Base-by-base conservation (phyloP, 306 rosid genomes). In the Canavalia gladiata region DNA sequence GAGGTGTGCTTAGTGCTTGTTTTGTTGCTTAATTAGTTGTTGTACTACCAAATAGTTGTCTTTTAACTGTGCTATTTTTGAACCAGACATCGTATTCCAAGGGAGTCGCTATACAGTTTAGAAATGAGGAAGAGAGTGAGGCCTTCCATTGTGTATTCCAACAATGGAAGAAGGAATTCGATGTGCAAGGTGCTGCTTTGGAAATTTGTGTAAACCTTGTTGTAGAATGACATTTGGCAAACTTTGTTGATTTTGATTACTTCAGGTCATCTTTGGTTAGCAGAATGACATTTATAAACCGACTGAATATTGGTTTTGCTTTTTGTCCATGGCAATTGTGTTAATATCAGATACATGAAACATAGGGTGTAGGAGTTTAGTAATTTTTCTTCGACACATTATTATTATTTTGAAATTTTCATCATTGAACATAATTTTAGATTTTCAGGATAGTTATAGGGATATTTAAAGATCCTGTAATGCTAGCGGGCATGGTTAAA, bases 111-210 rank as follows among this genome's bases (percentile, higher is more conserved):
- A 50, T 94, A 47, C 89, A 75, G 68, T 94, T 94, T 89, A 89
- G 87, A 79, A 87, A 87, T 39, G 91, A 87, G 89, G 91, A 84
- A 66, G 95, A 90, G 72, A 84, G 93, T 83, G 86, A 33, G 39
- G 91, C 87, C 71, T 90, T 94, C 87, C 97, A 94, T 81, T 33
- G 67, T 81, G 88, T 87, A 78, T 89, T 89, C 85, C 89, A 90
- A 85, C 90, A 89, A 75, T 82, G 89, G 94, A 90, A 90, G 87
- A 75, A 88, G 66, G 89, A 83, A 81, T 55, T 70, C 82, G 52
- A 49, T 81, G 76, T 49, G 83, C 85, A 90, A 91, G 98, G 97
- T 94, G 82, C 88, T 83, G 12, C 82, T 84, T 85, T 72, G 42
- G 67, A 71, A 75, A 66, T 79, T 77, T 65, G 30, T 51, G 37